Evolutionary conservation across 345 rosid genomes (phyloP), one percentile per base, ranked within the genome.

Genomic region (Durio zibethinus): DNA sequence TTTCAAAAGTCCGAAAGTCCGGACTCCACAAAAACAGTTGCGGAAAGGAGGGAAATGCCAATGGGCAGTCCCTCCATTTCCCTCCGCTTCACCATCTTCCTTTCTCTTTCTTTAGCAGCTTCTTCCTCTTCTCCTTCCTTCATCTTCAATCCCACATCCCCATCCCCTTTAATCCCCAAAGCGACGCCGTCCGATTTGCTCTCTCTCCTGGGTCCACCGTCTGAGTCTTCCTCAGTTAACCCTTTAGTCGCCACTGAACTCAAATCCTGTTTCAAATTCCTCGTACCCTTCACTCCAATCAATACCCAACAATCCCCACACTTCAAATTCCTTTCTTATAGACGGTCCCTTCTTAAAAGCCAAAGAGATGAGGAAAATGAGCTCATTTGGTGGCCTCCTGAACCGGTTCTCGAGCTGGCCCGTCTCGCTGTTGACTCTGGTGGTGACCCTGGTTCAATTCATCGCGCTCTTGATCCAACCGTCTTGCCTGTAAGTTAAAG

Each of bases 311-410:
- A 11, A 45, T 54, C 16, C 27, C 35, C 56, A 38, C 65, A 47
- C 15, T 21, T 15, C 20, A 54, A 78, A 60, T 9, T 25, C 59
- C 77, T 75, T 15, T 76, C 80, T 57, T 2, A 10, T 20, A 67
- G 70, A 20, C 80, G 85, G 38, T 68, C 72, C 29, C 84, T 82
- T 7, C 27, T 54, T 40, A 25, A 25, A 29, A 48, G 20, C 33
- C 45, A 25, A 12, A 74, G 75, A 40, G 80, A 65, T n/a, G 35
- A 82, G 10, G 92, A 88, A 78, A 85, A 93, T 72, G 83, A 85
- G 77, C 90, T 94, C 62, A 75, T 94, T 16, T 94, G 98, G 98
- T 87, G 95, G 94, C 98, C 98, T 25, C 97, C 98, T 20, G 86
- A 87, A 80, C 82, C 97, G 56, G 84, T 94, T 63, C 91, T 92